phyloP scores from a whole-genome alignment of 331 rosid species.

The Pyracantha coccinea region DNA sequence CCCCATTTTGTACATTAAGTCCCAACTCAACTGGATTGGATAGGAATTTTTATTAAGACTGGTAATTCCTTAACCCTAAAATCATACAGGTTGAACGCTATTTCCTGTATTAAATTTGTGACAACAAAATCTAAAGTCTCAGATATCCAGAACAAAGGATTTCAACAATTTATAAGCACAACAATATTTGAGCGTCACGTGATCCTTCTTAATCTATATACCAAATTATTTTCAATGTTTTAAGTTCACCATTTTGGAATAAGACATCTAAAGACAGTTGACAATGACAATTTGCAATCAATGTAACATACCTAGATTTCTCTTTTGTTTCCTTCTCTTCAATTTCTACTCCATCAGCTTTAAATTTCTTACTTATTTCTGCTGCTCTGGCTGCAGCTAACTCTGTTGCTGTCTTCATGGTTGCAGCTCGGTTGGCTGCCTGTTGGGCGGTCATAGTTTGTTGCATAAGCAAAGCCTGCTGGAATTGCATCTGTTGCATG shows the following conservation, averaged over 20 bases:
- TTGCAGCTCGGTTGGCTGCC: conserved; percentile 93
- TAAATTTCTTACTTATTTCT: conserved; percentile 89
- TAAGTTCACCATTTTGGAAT: neutral
- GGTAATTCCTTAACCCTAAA: neutral
- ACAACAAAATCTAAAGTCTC: neutral
- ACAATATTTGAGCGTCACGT: neutral
- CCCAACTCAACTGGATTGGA: neutral
- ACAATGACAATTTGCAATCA: neutral
- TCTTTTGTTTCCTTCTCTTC: conserved; percentile 58
- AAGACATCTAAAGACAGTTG: neutral
- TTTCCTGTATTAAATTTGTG: neutral
- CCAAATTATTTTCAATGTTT: neutral
- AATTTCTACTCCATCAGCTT: conserved; percentile 53
- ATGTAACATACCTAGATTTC: conserved; percentile 64
- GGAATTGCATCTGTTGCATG: conserved; percentile 99
- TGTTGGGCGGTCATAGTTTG: conserved; percentile 92
- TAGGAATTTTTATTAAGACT: too few relatives aligned
- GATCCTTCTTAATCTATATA: neutral
- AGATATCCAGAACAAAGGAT: neutral
- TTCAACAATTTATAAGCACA: neutral
- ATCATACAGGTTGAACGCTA: neutral
- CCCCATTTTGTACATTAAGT: neutral
- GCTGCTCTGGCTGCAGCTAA: conserved; percentile 98
- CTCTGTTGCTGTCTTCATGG: conserved; percentile 95
- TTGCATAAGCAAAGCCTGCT: conserved; percentile 95